Conservation (phyloP, 164 flowering plant species). For the Amborella trichopoda region DNA sequence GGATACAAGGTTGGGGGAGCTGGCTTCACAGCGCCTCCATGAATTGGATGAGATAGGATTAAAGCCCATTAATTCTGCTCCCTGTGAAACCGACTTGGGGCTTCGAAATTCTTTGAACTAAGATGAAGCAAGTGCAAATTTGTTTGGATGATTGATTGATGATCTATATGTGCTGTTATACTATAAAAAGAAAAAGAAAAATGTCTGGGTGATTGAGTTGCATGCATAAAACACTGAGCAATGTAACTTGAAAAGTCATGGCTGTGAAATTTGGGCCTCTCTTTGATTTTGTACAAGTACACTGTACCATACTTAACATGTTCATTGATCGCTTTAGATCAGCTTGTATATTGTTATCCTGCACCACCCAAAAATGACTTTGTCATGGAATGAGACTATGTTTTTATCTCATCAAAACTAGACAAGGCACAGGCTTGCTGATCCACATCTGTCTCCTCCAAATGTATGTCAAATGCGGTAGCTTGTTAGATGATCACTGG, state of each 20-base stretch:
- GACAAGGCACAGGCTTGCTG: conserved; percentile 30
- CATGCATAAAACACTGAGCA: too few relatives aligned
- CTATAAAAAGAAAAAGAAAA: too few relatives aligned
- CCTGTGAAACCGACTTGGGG: not conserved
- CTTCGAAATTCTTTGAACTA: not conserved
- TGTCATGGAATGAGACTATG: conserved; percentile 42
- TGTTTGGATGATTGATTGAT: not conserved
- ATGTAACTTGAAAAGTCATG: not conserved
- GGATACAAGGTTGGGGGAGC: conserved; percentile 22
- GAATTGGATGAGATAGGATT: conserved; percentile 15
- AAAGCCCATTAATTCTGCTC: conserved; percentile 20
- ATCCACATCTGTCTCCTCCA: conserved; percentile 51
- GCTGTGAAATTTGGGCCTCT: too few relatives aligned
- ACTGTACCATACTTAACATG: too few relatives aligned
- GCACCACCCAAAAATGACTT: too few relatives aligned
- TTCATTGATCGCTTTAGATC: too few relatives aligned
- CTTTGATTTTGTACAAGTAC: too few relatives aligned
- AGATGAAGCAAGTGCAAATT: not conserved
- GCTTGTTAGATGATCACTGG: conserved; percentile 16
- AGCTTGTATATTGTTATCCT: too few relatives aligned
- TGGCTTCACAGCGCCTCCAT: conserved; percentile 29
- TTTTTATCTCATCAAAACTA: conserved; percentile 45
- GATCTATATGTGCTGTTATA: too few relatives aligned
- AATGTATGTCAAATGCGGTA: conserved; percentile 35
- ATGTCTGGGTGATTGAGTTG: too few relatives aligned